phyloP scores from a whole-genome alignment of 2,329 filamentous ascomycete genomes.

The Arthroderma sp. region DNA sequence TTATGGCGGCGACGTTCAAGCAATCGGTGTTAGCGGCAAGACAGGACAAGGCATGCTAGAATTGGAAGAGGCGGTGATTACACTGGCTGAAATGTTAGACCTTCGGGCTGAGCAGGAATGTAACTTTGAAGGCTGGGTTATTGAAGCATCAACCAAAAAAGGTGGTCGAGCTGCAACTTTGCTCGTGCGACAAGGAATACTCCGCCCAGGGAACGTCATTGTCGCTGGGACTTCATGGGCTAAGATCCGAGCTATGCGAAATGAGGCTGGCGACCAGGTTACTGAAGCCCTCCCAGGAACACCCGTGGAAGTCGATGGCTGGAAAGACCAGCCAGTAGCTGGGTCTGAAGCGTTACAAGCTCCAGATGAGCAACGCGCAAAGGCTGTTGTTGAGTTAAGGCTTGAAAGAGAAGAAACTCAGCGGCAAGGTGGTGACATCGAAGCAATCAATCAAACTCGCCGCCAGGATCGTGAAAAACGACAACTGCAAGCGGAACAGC shows the following conservation, averaged over 20 bases:
- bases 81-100: conserved; percentile 79
- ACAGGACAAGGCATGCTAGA: conserved; percentile 85
- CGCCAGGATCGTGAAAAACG: conserved; percentile 45
- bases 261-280: conserved; percentile 67
- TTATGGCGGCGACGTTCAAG: conserved; percentile 86
- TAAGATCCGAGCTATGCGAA: conserved; percentile 67
- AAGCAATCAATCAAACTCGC: conserved; percentile 62
- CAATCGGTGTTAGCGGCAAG: conserved; percentile 82
- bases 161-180: conserved; percentile 78
- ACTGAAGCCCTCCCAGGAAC: conserved; percentile 70
- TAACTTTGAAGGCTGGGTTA: conserved; percentile 79
- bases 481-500: conserved; percentile 23
- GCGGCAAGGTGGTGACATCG: conserved; percentile 54
- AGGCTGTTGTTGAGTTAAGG: conserved; percentile 65
- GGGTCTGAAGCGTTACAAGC: conserved; percentile 83
- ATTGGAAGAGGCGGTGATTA: conserved; percentile 79
- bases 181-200: conserved; percentile 74
- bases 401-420: conserved; percentile 58
- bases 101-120: conserved; percentile 68
- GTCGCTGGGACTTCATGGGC: conserved; percentile 85
- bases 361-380: conserved; percentile 62
- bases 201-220: conserved; percentile 67
- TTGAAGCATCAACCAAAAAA: conserved; percentile 80
- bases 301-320: conserved; percentile 88
- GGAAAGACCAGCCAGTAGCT: conserved; percentile 73